Evolutionary conservation across 2,329 filamentous ascomycete genomes (phyloP), one percentile per base, ranked within the genome.

Genomic region (Pseudophaeomoniella oleicola): DNA sequence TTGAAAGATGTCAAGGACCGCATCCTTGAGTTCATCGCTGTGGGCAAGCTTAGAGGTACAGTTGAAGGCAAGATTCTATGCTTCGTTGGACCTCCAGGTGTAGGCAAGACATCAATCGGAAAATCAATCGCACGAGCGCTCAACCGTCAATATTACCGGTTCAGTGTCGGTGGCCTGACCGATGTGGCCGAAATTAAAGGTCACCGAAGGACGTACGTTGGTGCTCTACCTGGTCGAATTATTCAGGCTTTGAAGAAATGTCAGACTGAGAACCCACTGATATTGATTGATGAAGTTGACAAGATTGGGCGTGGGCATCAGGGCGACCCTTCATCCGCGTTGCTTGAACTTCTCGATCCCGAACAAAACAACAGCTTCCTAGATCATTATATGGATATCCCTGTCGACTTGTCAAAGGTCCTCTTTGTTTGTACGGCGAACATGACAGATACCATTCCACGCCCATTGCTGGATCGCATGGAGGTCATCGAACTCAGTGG

Each of bases 161-260:
- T 98, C 69, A 94, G 87, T 52, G 90, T 98, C 5, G 90, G 90
- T 54, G 90, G 90, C 48, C 70, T 98, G 46, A 93, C 88, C 3
- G 90, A 98, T 59, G 92, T 98, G 44, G 90, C 90, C 13, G 90
- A 98, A 57, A 96, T 98, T 68, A 98, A 98, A 66, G 90, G 90
- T 35, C 90, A 98, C 57, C 74, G 90, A 50, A 75, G 90, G 49
- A 98, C 90, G 2, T 98, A 98, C 49, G 90, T 98, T 37, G 90
- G 92, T 43, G 90, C 90, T 16, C 66, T 98, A 22, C 90, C 90
- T 3, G 92, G 90, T 35, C 82, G 92, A 40, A 94, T 98, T 54
- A 96, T 98, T 43, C 92, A 98, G 59, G 90, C 90, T 1, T 65
- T 98, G 51, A 98, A 98, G 70, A 98, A 98, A 60, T 96, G 88